These are phyloP conservation scores for Echeveria elegans DNA, from an alignment of 164 flowering plant species.

Conservation along the genomic window DNA sequence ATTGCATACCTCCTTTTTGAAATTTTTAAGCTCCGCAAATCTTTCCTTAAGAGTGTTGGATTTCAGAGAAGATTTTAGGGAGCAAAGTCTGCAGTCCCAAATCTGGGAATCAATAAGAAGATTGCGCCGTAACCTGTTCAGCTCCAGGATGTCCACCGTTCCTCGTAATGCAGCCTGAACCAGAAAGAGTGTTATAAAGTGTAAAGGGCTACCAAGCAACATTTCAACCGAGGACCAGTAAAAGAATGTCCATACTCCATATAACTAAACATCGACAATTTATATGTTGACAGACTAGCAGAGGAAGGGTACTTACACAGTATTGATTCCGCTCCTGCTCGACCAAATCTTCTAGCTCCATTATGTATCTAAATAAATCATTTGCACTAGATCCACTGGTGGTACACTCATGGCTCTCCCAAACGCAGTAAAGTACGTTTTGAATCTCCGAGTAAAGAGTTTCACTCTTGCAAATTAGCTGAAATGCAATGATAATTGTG, in stretches of 20 bases:
- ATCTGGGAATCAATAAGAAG: slow-evolving; percentile 57
- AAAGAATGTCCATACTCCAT: neutral
- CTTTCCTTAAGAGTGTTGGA: slow-evolving; percentile 20
- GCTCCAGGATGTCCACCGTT: slow-evolving; percentile 56
- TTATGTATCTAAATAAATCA: slow-evolving; percentile 41
- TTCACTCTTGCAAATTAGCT: slow-evolving; percentile 59
- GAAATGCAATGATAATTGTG: slow-evolving; percentile 7
- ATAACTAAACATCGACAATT: neutral
- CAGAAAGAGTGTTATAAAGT: neutral
- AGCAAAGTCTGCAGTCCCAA: slow-evolving; percentile 67
- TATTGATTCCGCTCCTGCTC: slow-evolving; percentile 3
- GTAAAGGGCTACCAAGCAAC: neutral
- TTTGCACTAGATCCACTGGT: slow-evolving; percentile 24
- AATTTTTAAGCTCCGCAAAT: slow-evolving; percentile 18
- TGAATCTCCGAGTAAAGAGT: slow-evolving; percentile 54
- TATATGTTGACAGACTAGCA: neutral
- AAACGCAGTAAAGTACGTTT: slow-evolving; percentile 42
- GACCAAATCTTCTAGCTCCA: slow-evolving; percentile 33
- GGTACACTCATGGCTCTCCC: slow-evolving; percentile 24
- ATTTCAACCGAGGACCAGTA: neutral
- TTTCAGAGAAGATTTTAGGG: slow-evolving; percentile 48
- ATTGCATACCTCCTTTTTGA: neutral
- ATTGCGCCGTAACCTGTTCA: slow-evolving; percentile 60
- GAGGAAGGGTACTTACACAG: neutral
- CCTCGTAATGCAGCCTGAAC: slow-evolving; percentile 10